phyloP scores from a whole-genome alignment of 768 basidiomycete species.

The Psilocybe tampanensis region DNA sequence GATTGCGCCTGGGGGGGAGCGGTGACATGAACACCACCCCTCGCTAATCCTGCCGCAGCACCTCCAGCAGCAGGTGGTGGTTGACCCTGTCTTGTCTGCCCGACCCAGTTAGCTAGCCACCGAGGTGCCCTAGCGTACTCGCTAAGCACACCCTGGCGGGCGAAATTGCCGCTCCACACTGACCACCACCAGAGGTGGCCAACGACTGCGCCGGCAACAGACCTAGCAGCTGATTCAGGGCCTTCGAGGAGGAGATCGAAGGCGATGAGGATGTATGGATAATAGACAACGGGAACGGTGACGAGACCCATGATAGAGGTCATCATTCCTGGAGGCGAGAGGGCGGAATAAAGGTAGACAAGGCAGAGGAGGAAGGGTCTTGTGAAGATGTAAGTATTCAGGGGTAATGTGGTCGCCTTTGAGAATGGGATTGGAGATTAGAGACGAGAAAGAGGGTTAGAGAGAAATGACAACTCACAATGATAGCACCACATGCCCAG shows the following conservation, averaged over 20 bases:
- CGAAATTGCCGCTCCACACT: constrained; percentile 56
- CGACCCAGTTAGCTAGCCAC: constrained; percentile 58
- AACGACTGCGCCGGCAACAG: constrained; percentile 70
- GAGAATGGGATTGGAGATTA: background rate
- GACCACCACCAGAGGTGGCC: constrained; percentile 86
- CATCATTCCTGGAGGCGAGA: constrained; percentile 65
- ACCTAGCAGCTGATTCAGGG: constrained; percentile 52
- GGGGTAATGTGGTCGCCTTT: constrained; percentile 61
- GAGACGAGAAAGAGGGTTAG: background rate
- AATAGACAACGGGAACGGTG: constrained; percentile 69
- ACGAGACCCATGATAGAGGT: constrained; percentile 82
- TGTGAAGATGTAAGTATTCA: constrained; percentile 56
- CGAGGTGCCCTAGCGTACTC: constrained; percentile 52
- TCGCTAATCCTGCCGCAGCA: constrained; percentile 34
- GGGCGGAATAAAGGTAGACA: constrained; percentile 66
- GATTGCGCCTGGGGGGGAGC: constrained; percentile 46
- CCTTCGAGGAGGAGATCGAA: constrained; percentile 73
- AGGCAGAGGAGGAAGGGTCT: constrained; percentile 69
- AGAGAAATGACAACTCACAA: constrained; percentile 54
- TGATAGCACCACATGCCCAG: constrained; percentile 53
- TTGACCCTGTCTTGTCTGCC: constrained; percentile 34
- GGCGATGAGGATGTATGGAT: constrained; percentile 73
- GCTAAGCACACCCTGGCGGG: constrained; percentile 41
- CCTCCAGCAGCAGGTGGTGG: constrained; percentile 27
- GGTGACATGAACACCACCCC: constrained; percentile 58